Percentiles rank a stretch among this genome's conserved stretches.
phyloP scores from a whole-genome alignment of 164 flowering plant species.

The Vitis rupestris region DNA sequence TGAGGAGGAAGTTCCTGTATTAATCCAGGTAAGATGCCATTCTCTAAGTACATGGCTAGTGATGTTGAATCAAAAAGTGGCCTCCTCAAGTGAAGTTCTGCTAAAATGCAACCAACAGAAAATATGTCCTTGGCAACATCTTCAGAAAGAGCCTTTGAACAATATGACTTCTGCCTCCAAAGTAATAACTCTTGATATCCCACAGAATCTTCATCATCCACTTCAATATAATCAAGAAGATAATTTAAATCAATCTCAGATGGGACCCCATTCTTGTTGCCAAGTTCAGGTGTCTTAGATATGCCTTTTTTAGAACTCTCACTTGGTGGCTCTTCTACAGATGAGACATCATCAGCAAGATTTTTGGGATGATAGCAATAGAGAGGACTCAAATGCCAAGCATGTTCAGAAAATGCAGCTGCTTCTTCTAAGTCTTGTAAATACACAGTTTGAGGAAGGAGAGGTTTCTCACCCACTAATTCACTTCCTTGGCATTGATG shows the following conservation, averaged over 20 bases:
- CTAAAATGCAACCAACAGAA: slow-evolving; percentile 84
- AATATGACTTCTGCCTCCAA: slow-evolving; percentile 60
- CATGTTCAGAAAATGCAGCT: slow-evolving; percentile 70
- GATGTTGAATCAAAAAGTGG: slow-evolving; percentile 78
- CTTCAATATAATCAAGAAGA: slow-evolving; percentile 67
- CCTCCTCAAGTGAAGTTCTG: slow-evolving; percentile 77
- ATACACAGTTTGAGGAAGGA: slow-evolving; percentile 37
- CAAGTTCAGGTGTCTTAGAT: slow-evolving; percentile 15
- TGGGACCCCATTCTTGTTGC: slow-evolving; percentile 16
- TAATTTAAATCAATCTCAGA: slow-evolving; percentile 37
- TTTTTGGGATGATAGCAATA: slow-evolving; percentile 32
- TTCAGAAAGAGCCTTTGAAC: slow-evolving; percentile 30
- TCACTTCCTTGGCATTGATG: slow-evolving; percentile 12
- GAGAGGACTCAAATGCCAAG: slow-evolving; percentile 58
- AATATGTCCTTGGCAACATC: slow-evolving; percentile 70
- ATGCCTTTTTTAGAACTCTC: slow-evolving; percentile 12
- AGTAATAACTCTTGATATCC: slow-evolving; percentile 77
- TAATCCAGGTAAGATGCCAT: slow-evolving; percentile 59
- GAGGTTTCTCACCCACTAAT: slow-evolving; percentile 14
- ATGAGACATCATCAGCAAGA: slow-evolving; percentile 8
- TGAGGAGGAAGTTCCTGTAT: slow-evolving; percentile 72
- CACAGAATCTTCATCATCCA: slow-evolving; percentile 45
- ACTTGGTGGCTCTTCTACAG: slow-evolving; percentile 14
- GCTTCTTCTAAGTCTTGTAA: slow-evolving; percentile 67
- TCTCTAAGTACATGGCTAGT: slow-evolving; percentile 44